These are phyloP conservation scores for Lachnellula occidentalis DNA, from an alignment of 2,329 filamentous ascomycete genomes.

Conservation along the genomic window DNA sequence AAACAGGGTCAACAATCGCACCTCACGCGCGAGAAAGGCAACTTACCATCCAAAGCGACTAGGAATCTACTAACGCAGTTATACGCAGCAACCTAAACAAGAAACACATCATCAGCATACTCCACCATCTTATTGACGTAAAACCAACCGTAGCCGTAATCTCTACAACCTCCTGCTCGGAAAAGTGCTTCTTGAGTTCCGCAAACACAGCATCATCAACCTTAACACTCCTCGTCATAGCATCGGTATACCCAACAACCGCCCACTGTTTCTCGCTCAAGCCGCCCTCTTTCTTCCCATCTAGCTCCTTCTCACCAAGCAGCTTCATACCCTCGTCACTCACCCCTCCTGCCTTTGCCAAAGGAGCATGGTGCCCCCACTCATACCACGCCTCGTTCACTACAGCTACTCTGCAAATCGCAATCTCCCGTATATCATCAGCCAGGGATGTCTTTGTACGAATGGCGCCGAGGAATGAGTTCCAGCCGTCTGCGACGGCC, in stretches of 20 bases:
- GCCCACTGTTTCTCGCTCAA: slow-evolving; percentile 60
- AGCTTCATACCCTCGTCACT: slow-evolving; percentile 26
- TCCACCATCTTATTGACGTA: not conserved
- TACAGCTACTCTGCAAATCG: slow-evolving; percentile 75
- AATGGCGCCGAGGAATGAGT: slow-evolving; percentile 60
- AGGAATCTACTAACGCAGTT: slow-evolving; percentile 82
- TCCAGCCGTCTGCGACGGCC: slow-evolving; percentile 71
- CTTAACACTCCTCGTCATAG: slow-evolving; percentile 71
- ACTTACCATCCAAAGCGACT: slow-evolving; percentile 71
- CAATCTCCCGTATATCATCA: slow-evolving; percentile 64
- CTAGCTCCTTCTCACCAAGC: slow-evolving; percentile 22
- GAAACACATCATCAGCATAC: not conserved
- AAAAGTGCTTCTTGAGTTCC: slow-evolving; percentile 54
- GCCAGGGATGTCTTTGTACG: slow-evolving; percentile 47
- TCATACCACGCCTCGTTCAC: slow-evolving; percentile 82
- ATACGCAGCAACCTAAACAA: slow-evolving; percentile 58
- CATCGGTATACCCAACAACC: slow-evolving; percentile 69
- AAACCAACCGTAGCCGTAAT: slow-evolving; percentile 58
- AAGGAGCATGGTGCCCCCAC: slow-evolving; percentile 72
- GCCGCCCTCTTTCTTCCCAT: slow-evolving; percentile 28
- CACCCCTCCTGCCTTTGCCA: slow-evolving; percentile 31
- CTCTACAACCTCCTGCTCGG: slow-evolving; percentile 71
- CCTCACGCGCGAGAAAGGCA: not conserved
- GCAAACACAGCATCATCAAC: slow-evolving; percentile 66
- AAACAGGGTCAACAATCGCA: slow-evolving; percentile 4